Evolutionary conservation across 352 stramenopile species (phyloP).

Genomic region (Globisporangium ultimum): DNA sequence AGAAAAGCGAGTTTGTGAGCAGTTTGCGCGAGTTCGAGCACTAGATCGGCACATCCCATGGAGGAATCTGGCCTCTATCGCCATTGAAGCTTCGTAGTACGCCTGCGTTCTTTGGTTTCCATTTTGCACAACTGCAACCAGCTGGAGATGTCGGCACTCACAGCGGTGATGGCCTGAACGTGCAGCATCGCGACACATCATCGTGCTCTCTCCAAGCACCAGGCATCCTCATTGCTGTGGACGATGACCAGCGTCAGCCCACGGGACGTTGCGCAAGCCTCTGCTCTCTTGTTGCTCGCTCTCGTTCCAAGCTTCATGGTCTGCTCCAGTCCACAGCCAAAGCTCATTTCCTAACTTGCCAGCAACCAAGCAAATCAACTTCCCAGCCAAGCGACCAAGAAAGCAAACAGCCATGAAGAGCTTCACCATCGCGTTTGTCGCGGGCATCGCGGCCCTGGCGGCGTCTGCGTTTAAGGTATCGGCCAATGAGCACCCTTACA

Average conservation of each 20-base stretch:
- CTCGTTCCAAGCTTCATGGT: not conserved
- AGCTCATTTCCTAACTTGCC: slow-evolving; percentile 2
- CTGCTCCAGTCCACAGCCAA: not conserved
- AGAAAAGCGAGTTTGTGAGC: too few relatives aligned
- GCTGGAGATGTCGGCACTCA: not conserved
- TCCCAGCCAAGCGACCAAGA: not conserved
- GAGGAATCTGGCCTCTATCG: too few relatives aligned
- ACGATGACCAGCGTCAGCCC: not conserved
- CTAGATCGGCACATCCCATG: too few relatives aligned
- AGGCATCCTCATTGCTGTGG: not conserved
- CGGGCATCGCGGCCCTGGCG: not conserved
- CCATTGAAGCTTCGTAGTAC: too few relatives aligned
- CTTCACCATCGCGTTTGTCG: not conserved
- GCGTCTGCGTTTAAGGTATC: slow-evolving; percentile 1
- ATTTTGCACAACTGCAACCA: slow-evolving; percentile 1
- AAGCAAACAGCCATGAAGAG: not conserved
- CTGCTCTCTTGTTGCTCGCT: not conserved
- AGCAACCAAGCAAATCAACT: not conserved
- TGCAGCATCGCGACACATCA: not conserved
- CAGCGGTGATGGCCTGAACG: not conserved
- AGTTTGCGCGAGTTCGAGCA: too few relatives aligned
- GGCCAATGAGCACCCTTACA: not conserved
- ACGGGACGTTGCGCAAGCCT: not conserved
- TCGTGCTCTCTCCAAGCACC: not conserved
- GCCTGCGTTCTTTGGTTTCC: too few relatives aligned